Evolutionary conservation across 139 green algal species (phyloP), one percentile per base, ranked within the genome.

Genomic region (Pleodorina starrii): DNA sequence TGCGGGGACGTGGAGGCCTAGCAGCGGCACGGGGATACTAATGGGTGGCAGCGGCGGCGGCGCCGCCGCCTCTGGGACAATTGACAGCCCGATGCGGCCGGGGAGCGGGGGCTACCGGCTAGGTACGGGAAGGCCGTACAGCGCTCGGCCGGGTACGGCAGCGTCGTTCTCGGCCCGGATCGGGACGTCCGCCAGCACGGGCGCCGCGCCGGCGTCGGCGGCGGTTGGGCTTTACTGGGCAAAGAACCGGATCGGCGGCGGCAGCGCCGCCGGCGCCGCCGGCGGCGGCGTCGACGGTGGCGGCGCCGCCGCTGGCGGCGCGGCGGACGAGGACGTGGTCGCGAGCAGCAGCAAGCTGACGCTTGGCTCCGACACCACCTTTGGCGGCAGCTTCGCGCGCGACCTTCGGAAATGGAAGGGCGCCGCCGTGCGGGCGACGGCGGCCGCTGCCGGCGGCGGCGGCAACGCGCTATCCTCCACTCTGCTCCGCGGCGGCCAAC

Each of bases 371-470:
- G 85, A 44, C 10, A 54, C 43, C 1, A 60, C 76, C 2, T 90
- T 93, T 14, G 91, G 88, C 17, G 91, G 76, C 54, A 93, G 84
- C 57, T 72, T 93, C 3, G 88, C 88, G 25, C 78, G 46, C 35
- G 91, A 93, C 79, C 85, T 93, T 78, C 78, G 91, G 17, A 82
- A 78, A 11, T 89, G 90, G 78, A 89, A 91, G 71, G 79, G 71
- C 27, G 85, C 59, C 16, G 78, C 88, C 6, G 84, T 51, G 48
- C 51, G n/a, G 2, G n/a, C 80, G 29, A 51, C 51, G 4, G 51
- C 63, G 72, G 40, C 38, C 4, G 57, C 69, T 73, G 80, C 40
- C 42, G 40, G 6, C 83, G 57, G 51, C 38, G 72, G 40, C 69
- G 69, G 82, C 66, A 79, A 51, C 82, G 66, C 43, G 1, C 63